Percentiles rank a stretch among this genome's conserved stretches.
Evolutionary conservation across 495 filamentous ascomycete species (phyloP).

Genomic region (Bacidia rubella): DNA sequence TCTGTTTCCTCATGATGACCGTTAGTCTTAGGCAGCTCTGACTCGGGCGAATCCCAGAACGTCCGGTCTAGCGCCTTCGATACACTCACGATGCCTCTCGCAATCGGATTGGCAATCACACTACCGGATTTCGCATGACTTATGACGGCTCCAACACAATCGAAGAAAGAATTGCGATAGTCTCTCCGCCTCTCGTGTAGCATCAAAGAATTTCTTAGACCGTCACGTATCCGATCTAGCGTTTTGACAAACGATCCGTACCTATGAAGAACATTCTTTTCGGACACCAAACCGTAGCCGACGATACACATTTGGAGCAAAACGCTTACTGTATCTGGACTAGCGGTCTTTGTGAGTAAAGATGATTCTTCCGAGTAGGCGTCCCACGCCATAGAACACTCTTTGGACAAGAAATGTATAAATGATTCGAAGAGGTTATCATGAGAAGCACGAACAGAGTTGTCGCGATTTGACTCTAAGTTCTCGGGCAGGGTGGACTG

Average conservation of each 20-base stretch:
- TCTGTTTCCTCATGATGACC: constrained; percentile 28
- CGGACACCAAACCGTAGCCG: not conserved
- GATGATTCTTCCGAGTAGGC: not conserved
- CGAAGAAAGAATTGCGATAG: constrained; percentile 24
- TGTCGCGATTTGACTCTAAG: not conserved
- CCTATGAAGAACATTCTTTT: not conserved
- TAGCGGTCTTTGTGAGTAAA: not conserved
- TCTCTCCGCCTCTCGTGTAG: constrained; percentile 14
- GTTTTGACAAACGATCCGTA: not conserved
- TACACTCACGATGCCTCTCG: constrained; percentile 8
- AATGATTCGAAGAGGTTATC: not conserved
- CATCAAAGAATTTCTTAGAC: constrained; percentile 2
- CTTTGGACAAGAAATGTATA: not conserved
- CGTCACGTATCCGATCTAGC: constrained; percentile 13
- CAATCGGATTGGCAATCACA: constrained; percentile 1
- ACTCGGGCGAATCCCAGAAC: constrained; percentile 7
- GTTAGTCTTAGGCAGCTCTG: not conserved
- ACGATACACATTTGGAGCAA: not conserved
- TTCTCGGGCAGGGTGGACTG: not conserved
- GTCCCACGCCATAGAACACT: not conserved
- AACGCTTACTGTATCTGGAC: not conserved
- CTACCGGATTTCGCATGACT: constrained; percentile 7
- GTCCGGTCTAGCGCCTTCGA: constrained; percentile 7
- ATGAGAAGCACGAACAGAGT: not conserved
- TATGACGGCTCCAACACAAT: constrained; percentile 23